Evolutionary conservation across 768 basidiomycete genomes (phyloP).

Genomic region (Suillus subaureus): DNA sequence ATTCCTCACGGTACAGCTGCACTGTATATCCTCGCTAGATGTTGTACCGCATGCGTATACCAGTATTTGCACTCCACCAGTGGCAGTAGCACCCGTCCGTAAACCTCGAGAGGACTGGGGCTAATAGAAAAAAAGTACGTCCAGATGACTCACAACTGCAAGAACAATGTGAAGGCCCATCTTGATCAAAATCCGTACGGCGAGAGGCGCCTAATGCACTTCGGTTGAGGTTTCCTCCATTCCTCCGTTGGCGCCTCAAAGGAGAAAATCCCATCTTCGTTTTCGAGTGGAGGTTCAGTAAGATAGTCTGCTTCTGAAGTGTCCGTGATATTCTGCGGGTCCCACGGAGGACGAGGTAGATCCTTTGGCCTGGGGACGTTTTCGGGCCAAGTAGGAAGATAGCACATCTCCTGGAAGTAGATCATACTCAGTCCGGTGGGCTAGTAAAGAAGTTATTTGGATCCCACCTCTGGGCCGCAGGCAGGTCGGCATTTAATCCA

Average conservation of each 20-base stretch:
- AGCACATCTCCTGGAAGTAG: conserved; percentile 26
- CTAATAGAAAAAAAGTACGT: neutral
- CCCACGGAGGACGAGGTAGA: neutral
- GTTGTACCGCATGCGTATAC: neutral
- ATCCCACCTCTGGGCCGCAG: conserved; percentile 20
- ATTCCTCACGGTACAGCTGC: neutral
- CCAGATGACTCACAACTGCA: neutral
- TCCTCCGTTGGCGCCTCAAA: conserved; percentile 9
- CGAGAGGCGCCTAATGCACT: conserved; percentile 17
- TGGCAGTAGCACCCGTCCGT: neutral
- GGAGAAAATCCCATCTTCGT: neutral
- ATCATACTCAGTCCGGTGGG: neutral
- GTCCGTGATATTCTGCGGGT: neutral
- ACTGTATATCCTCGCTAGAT: neutral
- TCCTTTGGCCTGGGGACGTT: conserved; percentile 2
- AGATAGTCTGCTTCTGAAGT: neutral
- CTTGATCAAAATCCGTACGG: conserved; percentile 11
- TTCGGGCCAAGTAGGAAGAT: conserved; percentile 26
- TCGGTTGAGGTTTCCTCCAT: conserved; percentile 29
- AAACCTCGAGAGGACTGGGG: neutral
- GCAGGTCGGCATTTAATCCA: conserved; percentile 25
- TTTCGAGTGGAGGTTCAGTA: neutral
- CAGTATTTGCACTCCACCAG: neutral
- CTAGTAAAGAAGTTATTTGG: neutral
- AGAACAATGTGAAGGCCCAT: neutral